These are phyloP conservation scores for Podaxis sp. DNA, from an alignment of 768 basidiomycete species.

Conservation along the genomic window DNA sequence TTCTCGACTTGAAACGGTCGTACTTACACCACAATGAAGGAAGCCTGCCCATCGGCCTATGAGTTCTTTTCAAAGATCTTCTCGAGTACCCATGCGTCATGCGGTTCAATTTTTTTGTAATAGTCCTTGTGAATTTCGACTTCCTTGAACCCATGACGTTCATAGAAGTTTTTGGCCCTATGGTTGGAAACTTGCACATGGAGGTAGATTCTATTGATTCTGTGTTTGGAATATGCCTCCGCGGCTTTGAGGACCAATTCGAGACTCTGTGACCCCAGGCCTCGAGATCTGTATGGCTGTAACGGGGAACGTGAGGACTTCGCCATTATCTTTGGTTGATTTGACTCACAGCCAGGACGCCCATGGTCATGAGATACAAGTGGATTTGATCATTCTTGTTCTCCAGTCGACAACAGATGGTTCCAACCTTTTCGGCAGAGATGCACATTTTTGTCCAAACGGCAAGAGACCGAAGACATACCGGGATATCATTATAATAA, in stretches of 20 bases:
- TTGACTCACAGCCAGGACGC: constrained; percentile 74
- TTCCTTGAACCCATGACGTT: constrained; percentile 77
- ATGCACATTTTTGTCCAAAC: constrained; percentile 13
- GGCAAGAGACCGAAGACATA: constrained; percentile 24
- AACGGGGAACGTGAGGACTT: constrained; percentile 9
- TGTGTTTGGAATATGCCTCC: constrained; percentile 51
- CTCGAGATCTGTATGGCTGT: constrained; percentile 83
- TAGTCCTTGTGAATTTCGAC: constrained; percentile 66
- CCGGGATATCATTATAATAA: constrained; percentile 90
- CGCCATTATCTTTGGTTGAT: constrained; percentile 4
- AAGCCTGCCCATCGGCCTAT: neutral
- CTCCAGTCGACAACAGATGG: constrained; percentile 83
- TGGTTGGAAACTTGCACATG: constrained; percentile 87
- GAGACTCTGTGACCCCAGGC: constrained; percentile 71
- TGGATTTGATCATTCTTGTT: constrained; percentile 51
- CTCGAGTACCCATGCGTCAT: constrained; percentile 87
- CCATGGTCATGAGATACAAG: constrained; percentile 91
- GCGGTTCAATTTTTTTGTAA: constrained; percentile 87
- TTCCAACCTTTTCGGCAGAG: constrained; percentile 56
- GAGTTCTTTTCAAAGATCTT: constrained; percentile 23
- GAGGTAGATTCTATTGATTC: constrained; percentile 71
- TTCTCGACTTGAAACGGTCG: neutral
- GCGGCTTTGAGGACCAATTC: constrained; percentile 67
- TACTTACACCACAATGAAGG: constrained; percentile 9
- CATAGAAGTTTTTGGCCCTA: constrained; percentile 79